Evolutionary conservation across 2,329 filamentous ascomycete species (phyloP), one percentile per base, ranked within the genome.

Genomic region (Berkeleyomyces rouxiae): DNA sequence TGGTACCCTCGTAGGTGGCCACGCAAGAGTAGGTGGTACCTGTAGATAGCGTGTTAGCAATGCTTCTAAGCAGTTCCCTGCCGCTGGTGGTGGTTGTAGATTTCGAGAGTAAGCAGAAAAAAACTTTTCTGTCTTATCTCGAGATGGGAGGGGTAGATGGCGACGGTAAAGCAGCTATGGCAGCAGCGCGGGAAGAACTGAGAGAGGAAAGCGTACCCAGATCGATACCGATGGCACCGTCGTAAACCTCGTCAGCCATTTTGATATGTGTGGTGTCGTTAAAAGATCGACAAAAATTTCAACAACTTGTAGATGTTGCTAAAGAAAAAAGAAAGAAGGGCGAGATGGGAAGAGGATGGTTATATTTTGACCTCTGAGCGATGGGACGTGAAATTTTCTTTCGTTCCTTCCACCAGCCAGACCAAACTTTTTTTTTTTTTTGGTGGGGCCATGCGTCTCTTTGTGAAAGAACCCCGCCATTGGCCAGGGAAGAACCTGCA

Each of bases 221-320:
- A 86, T 99, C 93, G 82, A 99, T 99, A 85, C 93, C 93, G 81
- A 97, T 90, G 85, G 93, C 93, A 88, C 93, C 93, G 77, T 99
- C 93, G 78, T 97, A 99, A 73, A 95, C 86, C 86, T 96, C 92
- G 78, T 96, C 90, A 77, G 89, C 86, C 92, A 96, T 96, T 70
- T 70, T 68, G 63, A 63, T 65, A 37, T 61, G 63, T 53, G 65
- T 64, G 63, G 57, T 64, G 63, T 64, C 63, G 63, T 64, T 58
- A 64, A 62, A 58, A 62, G 61, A 62, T 64, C 63, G 60, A 64
- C 60, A 64, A 61, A 64, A 60, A 47, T 60, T 62, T 64, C 63
- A 64, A 64, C 60, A 64, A 64, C 63, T 65, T 65, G 67, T 63
- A 66, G 64, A 63, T 61, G 62, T 66, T 64, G 64, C 58, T 61